These are phyloP conservation scores for Daldinia concentrica DNA, from an alignment of 495 filamentous ascomycete species.

Conservation along the genomic window DNA sequence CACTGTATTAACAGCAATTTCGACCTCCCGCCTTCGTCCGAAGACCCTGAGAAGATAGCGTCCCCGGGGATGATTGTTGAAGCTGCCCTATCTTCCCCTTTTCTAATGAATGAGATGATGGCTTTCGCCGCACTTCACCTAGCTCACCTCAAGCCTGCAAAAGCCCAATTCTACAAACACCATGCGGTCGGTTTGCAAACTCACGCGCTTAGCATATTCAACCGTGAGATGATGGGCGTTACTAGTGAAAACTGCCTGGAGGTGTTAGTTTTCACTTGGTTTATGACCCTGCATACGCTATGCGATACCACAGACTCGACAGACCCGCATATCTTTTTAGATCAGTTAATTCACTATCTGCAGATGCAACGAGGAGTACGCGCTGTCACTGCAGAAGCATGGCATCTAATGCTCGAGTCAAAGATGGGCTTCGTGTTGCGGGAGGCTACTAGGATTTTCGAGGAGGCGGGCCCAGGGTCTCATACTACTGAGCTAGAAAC, in stretches of 20 bases:
- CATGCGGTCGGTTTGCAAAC: constrained; percentile 61
- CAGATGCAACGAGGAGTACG: constrained; percentile 22
- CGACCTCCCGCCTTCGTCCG: constrained; percentile 17
- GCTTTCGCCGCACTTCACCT: constrained; percentile 59
- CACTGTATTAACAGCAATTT: constrained; percentile 23
- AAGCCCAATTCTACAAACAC: constrained; percentile 50
- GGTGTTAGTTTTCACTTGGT: constrained; percentile 24
- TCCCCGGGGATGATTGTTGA: constrained; percentile 13
- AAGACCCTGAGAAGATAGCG: background rate
- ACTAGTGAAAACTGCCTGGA: constrained; percentile 28
- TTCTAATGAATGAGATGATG: constrained; percentile 57
- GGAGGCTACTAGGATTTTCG: background rate
- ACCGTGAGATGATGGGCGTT: constrained; percentile 44
- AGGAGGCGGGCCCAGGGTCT: background rate
- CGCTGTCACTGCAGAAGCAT: constrained; percentile 5
- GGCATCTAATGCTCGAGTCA: constrained; percentile 29
- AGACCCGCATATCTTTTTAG: constrained; percentile 11
- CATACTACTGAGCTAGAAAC: constrained; percentile 27
- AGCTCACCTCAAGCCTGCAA: constrained; percentile 45
- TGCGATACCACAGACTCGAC: constrained; percentile 14
- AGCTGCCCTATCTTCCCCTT: constrained; percentile 19
- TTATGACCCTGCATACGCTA: constrained; percentile 30
- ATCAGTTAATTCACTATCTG: constrained; percentile 26
- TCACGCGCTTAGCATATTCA: constrained; percentile 57
- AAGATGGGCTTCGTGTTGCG: constrained; percentile 23